A percentile compares a stretch with the other conserved stretches of the same genome.
phyloP scores from a whole-genome alignment of 2,329 filamentous ascomycete genomes.

The Endoconidiophora polonica region DNA sequence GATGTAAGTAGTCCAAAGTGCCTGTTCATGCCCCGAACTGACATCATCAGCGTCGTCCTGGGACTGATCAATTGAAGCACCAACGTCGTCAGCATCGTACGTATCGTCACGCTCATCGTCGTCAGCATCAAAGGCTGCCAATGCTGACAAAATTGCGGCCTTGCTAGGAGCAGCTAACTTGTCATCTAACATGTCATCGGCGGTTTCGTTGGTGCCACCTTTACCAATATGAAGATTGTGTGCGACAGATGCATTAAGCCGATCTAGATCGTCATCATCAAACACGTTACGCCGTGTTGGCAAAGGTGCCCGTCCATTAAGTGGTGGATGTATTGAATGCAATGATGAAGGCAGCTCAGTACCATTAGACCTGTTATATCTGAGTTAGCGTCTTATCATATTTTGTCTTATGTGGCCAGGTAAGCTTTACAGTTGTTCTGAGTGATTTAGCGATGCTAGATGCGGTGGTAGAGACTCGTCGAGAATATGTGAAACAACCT shows the following conservation, averaged over 20 bases:
- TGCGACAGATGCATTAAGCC: constrained; percentile 46
- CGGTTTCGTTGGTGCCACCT: constrained; percentile 41
- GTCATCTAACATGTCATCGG: constrained; percentile 56
- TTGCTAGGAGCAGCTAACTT: constrained; percentile 52
- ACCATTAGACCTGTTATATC: too few species aligned
- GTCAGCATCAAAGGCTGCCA: constrained; percentile 79
- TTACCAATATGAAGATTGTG: constrained; percentile 63
- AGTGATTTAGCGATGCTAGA: constrained; percentile 45
- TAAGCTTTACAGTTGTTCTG: constrained; percentile 37
- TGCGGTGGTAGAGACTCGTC: constrained; percentile 58
- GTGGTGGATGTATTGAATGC: constrained; percentile 11
- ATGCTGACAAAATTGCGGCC: constrained; percentile 71
- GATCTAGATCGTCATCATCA: constrained; percentile 66
- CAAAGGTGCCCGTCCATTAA: constrained; percentile 20
- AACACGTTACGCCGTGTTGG: constrained; percentile 55
- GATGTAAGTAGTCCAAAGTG: constrained; percentile 57
- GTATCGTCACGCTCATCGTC: constrained; percentile 96
- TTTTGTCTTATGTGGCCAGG: too few species aligned
- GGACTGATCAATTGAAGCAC: constrained; percentile 58
- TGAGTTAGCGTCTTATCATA: not conserved
- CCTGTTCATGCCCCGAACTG: constrained; percentile 46
- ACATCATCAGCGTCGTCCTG: constrained; percentile 34
- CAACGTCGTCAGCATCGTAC: constrained; percentile 83
- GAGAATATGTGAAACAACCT: constrained; percentile 65
- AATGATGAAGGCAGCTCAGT: constrained; percentile 15